These are phyloP conservation scores for Wallacemonas collosoma DNA, from an alignment of 208 protist species.

Conservation along the genomic window DNA sequence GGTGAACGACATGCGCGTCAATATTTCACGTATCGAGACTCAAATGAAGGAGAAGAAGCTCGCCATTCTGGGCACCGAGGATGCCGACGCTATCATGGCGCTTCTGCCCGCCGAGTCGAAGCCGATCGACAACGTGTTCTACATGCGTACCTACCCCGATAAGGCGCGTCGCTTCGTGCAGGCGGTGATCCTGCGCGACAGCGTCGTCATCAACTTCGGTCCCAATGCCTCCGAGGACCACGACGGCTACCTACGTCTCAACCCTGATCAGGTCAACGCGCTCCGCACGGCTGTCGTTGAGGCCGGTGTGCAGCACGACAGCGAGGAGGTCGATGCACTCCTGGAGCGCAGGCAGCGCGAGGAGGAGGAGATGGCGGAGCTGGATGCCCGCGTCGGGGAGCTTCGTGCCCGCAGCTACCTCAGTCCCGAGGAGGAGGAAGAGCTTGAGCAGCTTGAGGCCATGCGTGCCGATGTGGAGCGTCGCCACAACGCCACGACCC, in stretches of 20 bases:
- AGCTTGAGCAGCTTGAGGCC: constrained; percentile 68
- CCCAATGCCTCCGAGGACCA: constrained; percentile 35
- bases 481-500: constrained; percentile 53
- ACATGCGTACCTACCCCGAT: constrained; percentile 47
- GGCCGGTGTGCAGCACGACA: constrained; percentile 54
- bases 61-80: constrained; percentile 44
- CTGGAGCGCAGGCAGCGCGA: constrained; percentile 46
- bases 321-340: constrained; percentile 66
- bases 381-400: constrained; percentile 51
- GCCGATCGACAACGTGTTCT: constrained; percentile 53
- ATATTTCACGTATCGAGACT: constrained; percentile 50
- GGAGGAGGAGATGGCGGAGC: constrained; percentile 63
- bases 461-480: constrained; percentile 49
- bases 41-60: constrained; percentile 67
- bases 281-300: constrained; percentile 42
- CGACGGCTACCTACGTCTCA: constrained; percentile 63
- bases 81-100: constrained; percentile 15
- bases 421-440: constrained; percentile 72
- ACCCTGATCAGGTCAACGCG: constrained; percentile 29
- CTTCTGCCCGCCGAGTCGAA: constrained; percentile 45
- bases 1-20: constrained; percentile 76
- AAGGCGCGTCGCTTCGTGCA: constrained; percentile 54
- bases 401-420: constrained; percentile 45
- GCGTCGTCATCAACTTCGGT: constrained; percentile 71
- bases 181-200: constrained; percentile 61